These are phyloP conservation scores for Verruconis gallopava DNA, from an alignment of 2,329 filamentous ascomycete species.

Conservation along the genomic window DNA sequence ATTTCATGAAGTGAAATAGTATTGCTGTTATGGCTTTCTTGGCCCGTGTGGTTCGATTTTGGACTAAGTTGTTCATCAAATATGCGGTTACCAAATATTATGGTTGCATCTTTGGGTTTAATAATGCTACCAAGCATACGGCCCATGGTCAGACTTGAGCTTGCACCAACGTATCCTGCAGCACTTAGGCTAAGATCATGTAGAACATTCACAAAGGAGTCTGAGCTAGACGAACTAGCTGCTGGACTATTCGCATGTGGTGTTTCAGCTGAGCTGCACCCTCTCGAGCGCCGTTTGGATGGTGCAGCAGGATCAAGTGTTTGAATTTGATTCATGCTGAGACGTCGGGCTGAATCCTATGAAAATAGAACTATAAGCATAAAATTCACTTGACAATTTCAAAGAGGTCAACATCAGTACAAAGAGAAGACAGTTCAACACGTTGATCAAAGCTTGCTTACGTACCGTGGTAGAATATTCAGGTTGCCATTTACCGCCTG, in stretches of 20 bases:
- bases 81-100: background rate
- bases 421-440: too few relatives aligned
- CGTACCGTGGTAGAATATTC: too few relatives aligned
- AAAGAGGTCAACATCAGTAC: too few relatives aligned
- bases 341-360: too few relatives aligned
- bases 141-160: constrained; percentile 16
- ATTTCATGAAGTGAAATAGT: constrained; percentile 13
- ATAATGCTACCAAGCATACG: constrained; percentile 15
- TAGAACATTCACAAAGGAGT: constrained; percentile 11
- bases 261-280: too few relatives aligned
- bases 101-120: background rate
- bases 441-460: too few relatives aligned
- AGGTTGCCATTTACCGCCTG: background rate
- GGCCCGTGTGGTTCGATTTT: background rate
- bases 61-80: background rate
- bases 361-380: too few relatives aligned
- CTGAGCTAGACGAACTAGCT: background rate
- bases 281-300: too few relatives aligned
- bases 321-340: too few relatives aligned
- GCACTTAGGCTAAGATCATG: constrained; percentile 16
- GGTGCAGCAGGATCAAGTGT: too few relatives aligned
- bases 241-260: background rate
- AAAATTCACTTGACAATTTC: too few relatives aligned
- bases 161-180: constrained; percentile 16
- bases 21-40: background rate